These are phyloP conservation scores for Hypoxylon subgilvum DNA, from an alignment of 495 filamentous ascomycete species.

Conservation along the genomic window DNA sequence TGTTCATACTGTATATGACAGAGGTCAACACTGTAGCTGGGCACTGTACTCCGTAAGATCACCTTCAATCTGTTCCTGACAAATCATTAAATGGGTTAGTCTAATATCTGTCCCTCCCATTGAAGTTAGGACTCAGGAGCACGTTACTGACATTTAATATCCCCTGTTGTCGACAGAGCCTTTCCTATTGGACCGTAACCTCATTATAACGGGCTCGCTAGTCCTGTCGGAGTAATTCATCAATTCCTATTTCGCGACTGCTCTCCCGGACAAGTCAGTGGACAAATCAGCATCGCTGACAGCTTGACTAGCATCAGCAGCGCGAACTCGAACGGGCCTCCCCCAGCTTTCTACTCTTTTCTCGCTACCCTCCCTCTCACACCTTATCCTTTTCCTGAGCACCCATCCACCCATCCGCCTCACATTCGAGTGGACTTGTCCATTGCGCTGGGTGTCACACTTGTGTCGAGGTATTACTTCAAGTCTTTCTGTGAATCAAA, in stretches of 20 bases:
- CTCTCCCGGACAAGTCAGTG: not conserved
- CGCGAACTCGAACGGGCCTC: slow-evolving; percentile 32
- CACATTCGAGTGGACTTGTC: slow-evolving; percentile 23
- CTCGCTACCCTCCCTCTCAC: slow-evolving; percentile 11
- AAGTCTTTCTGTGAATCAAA: slow-evolving; percentile 13
- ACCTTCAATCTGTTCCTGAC: too few relatives aligned
- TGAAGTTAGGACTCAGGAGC: too few relatives aligned
- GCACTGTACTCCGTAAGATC: too few relatives aligned
- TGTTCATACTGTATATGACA: too few relatives aligned
- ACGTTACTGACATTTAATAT: too few relatives aligned
- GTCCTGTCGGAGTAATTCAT: slow-evolving; percentile 29
- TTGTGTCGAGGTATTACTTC: slow-evolving; percentile 27
- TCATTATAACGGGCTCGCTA: slow-evolving; percentile 10
- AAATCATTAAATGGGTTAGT: slow-evolving; percentile 22
- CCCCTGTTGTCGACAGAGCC: not conserved
- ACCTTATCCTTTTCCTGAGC: slow-evolving; percentile 29
- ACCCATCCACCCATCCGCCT: slow-evolving; percentile 25
- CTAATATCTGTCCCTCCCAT: slow-evolving; percentile 12
- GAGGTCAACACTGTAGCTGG: too few relatives aligned
- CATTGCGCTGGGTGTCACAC: slow-evolving; percentile 41
- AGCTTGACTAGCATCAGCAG: slow-evolving; percentile 16
- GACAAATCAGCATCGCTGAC: slow-evolving; percentile 29
- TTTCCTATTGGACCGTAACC: slow-evolving; percentile 18
- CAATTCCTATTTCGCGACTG: slow-evolving; percentile 37
- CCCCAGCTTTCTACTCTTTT: slow-evolving; percentile 27